Conservation (phyloP, 1,284 basidiomycete species). For the Apiotrichum montevideense region DNA sequence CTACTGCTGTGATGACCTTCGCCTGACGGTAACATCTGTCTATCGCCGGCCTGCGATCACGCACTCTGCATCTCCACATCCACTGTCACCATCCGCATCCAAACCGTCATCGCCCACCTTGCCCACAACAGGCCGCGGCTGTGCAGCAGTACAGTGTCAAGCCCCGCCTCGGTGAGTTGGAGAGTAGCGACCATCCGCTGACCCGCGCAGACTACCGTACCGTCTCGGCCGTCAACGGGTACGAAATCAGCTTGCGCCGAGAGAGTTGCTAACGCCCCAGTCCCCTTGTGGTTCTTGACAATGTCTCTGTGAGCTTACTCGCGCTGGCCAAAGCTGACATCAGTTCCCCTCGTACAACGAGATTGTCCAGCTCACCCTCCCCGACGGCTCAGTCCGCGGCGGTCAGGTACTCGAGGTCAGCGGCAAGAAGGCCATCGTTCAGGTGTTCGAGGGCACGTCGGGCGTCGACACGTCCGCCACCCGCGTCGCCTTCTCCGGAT, state of each 20-base stretch:
- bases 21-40: too few species aligned
- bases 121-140: conserved; percentile 40
- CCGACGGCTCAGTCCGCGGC: conserved; percentile 89
- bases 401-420: conserved; percentile 98
- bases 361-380: conserved; percentile 92
- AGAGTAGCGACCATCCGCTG: conserved; percentile 1
- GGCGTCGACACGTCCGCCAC: conserved; percentile 91
- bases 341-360: conserved; percentile 99
- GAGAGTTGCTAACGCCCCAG: conserved; percentile 47
- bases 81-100: background rate
- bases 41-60: too few species aligned
- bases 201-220: conserved; percentile 74
- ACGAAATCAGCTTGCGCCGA: conserved; percentile 27
- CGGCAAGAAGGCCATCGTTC: conserved; percentile 98
- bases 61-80: background rate
- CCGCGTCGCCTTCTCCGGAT: conserved; percentile 96
- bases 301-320: conserved; percentile 72
- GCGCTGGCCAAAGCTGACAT: background rate
- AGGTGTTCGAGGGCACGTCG: conserved; percentile 97
- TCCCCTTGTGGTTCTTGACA: conserved; percentile 92
- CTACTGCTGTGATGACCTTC: too few species aligned
- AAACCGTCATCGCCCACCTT: background rate
- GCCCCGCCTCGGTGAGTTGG: conserved; percentile 74
- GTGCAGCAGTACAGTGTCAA: conserved; percentile 54
- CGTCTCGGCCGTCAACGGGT: conserved; percentile 95